Evolutionary conservation across 2,329 filamentous ascomycete species (phyloP), one percentile per base, ranked within the genome.

Genomic region (Coniosporium tulheliwenetii): DNA sequence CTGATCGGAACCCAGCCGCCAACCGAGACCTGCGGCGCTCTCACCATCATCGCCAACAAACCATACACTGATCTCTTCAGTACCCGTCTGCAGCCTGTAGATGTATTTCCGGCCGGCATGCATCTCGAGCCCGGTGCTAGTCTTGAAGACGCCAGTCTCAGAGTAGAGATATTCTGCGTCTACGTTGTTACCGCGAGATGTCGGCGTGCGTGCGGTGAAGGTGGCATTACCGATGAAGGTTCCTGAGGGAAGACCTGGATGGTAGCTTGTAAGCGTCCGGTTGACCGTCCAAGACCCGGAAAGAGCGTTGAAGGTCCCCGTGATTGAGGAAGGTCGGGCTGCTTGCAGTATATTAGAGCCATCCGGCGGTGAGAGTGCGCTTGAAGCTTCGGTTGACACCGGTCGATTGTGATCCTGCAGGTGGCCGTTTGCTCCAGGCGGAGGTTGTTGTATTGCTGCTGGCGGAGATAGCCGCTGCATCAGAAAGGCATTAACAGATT

Each of bases 401-500:
- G 7, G 7, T 7, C 19, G 19, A 7, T 4, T 7, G 19, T 26
- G 19, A 4, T 26, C 19, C 7, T 26, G 19, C 19, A 26, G 19
- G 19, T 26, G 19, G 19, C 19, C 19, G 19, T 26, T 26, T 26
- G 19, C 19, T 26, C 4, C 19, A 26, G 19, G 19, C 19, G 3
- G 19, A 26, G 19, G 19, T 26, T 26, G 19, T 26, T 26, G 19
- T 26, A 26, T 26, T 33, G 30, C n/a, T 10, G 7, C 15, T 35
- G 39, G 5, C 15, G 33, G 8, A 3, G 5, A 10, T 13, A n/a
- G 19, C n/a, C 19, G 37, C 39, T 56, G 49, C 77, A 96, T 89
- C 39, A 96, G 62, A 52, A 85, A 93, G 41, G 83, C 83, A 59
- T 96, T 95, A 5, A 96, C 81, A 49, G 85, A 89, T 60, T 95